A percentile compares a stretch with the other conserved stretches of the same genome.
These are phyloP conservation scores for Exserohilum turcica DNA, from an alignment of 2,329 filamentous ascomycete genomes.

Conservation along the genomic window DNA sequence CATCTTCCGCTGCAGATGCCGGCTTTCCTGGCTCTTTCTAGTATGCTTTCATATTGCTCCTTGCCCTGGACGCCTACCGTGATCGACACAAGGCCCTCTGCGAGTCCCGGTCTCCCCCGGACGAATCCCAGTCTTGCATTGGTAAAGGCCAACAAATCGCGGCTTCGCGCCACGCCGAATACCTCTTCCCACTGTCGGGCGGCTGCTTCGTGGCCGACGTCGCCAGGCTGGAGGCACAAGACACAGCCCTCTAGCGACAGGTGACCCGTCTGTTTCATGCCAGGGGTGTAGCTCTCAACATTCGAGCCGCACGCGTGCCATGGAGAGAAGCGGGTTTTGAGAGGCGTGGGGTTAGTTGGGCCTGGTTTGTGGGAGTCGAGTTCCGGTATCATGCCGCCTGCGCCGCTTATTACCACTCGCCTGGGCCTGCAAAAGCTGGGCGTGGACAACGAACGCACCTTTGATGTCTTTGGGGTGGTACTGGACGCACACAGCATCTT, in stretches of 20 bases:
- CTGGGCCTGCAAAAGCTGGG: background rate
- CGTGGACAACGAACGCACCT: constrained; percentile 22
- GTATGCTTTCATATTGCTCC: constrained; percentile 39
- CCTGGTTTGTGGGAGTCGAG: constrained; percentile 49
- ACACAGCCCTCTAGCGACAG: constrained; percentile 46
- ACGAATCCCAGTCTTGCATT: constrained; percentile 47
- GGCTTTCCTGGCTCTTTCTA: constrained; percentile 37
- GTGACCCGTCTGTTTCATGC: constrained; percentile 47
- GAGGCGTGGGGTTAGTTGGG: constrained; percentile 45
- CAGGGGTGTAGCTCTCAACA: constrained; percentile 41
- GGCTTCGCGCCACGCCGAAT: constrained; percentile 50
- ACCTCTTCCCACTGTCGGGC: constrained; percentile 49
- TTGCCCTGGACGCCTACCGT: constrained; percentile 48
- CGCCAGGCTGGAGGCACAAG: constrained; percentile 47
- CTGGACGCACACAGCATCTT: constrained; percentile 47
- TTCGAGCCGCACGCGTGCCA: constrained; percentile 53
- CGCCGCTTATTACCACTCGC: constrained; percentile 1
- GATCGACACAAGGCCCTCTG: constrained; percentile 48
- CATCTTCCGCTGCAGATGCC: constrained; percentile 41
- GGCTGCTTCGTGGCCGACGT: constrained; percentile 45
- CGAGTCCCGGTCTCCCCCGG: constrained; percentile 35
- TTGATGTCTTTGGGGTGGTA: constrained; percentile 54
- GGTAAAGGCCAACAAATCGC: constrained; percentile 47
- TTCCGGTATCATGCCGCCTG: constrained; percentile 53
- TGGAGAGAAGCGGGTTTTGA: constrained; percentile 48